phyloP scores from a whole-genome alignment of 441 rosid species.

The Adansonia madagascariensis region DNA sequence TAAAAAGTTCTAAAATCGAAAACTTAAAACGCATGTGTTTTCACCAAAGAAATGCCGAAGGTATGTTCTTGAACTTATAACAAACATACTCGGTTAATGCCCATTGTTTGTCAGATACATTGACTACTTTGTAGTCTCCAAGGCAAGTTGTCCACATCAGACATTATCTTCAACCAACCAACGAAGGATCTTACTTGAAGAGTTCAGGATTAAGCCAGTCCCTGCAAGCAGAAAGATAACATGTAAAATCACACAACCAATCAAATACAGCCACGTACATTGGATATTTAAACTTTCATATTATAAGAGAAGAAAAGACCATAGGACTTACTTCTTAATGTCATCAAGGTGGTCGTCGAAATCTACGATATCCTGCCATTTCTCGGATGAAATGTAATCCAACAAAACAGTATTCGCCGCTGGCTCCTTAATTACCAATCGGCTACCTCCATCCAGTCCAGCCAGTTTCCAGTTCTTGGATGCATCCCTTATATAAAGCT shows the following conservation, averaged over 20 bases:
- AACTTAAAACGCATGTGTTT: too few species aligned
- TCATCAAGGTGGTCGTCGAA: constrained; percentile 94
- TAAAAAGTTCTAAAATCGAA: too few species aligned
- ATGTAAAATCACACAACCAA: background rate
- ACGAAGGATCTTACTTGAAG: constrained; percentile 44
- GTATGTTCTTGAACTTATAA: too few species aligned
- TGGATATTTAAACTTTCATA: background rate
- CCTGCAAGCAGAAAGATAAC: constrained; percentile 47
- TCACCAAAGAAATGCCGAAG: too few species aligned
- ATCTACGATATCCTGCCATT: constrained; percentile 82
- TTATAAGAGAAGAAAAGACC: background rate
- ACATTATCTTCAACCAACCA: background rate
- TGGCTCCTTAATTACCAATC: constrained; percentile 71
- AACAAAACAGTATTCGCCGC: constrained; percentile 68
- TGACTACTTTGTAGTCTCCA: background rate
- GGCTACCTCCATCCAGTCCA: constrained; percentile 66
- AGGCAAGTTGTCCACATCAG: background rate
- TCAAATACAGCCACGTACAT: background rate
- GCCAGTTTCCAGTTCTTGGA: constrained; percentile 81
- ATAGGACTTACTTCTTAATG: constrained; percentile 64
- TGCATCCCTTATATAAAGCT: constrained; percentile 82
- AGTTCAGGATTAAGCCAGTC: constrained; percentile 90
- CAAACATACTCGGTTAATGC: too few species aligned
- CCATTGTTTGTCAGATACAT: too few species aligned
- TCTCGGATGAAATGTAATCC: constrained; percentile 72